Evolutionary conservation across 129 eudicot genomes (phyloP).

Genomic region (carrot (Daucus carota)): DNA sequence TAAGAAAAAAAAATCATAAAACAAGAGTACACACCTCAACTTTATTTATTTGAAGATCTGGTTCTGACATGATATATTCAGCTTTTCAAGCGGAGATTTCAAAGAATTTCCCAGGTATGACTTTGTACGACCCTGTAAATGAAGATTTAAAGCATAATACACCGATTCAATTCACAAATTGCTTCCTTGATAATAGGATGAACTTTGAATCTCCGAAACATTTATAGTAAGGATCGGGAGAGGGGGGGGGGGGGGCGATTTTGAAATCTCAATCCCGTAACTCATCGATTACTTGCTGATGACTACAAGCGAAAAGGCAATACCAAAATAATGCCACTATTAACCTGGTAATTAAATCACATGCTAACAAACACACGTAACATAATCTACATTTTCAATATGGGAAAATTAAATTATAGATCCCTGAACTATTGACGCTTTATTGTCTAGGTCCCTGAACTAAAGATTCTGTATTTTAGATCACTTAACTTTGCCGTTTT

Average conservation of each 20-base stretch:
- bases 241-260: too few relatives aligned
- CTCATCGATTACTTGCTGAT: neutral
- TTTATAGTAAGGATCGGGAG: neutral
- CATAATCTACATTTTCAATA: neutral
- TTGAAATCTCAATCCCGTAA: neutral
- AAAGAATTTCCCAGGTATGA: slow-evolving; percentile 1
- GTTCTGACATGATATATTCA: neutral
- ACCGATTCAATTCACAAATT: neutral
- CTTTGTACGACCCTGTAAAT: neutral
- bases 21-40: neutral
- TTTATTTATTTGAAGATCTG: neutral
- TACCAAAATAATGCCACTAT: neutral
- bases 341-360: neutral
- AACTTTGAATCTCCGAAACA: neutral
- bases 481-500: too few relatives aligned
- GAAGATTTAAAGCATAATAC: neutral
- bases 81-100: neutral
- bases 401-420: too few relatives aligned
- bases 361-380: neutral
- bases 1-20: neutral
- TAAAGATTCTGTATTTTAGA: too few relatives aligned
- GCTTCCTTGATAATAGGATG: neutral
- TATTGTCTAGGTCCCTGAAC: too few relatives aligned
- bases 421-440: too few relatives aligned
- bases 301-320: neutral